Base-by-base conservation (phyloP, 108 stramenopile genomes). In the Cyclotella kingstonii region DNA sequence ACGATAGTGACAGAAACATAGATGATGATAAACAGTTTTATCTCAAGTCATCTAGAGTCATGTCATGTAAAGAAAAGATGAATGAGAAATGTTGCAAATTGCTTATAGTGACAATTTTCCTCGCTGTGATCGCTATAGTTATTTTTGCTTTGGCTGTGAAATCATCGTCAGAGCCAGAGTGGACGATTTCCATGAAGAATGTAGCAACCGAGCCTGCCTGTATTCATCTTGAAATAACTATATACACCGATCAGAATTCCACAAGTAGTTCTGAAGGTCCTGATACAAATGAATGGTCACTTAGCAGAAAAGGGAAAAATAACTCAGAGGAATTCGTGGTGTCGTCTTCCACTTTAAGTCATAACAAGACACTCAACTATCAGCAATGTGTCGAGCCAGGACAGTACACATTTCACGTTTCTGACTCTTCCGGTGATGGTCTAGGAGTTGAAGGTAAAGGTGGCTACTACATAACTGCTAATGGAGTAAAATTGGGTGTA, bases 311-410 rank as follows among this genome's bases (percentile, higher is more conserved):
- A 5, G 46, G 45, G 26, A 46, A 49, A 12, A 36, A 50, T 7
- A 28, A 40, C 17, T 12, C 44, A 2, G 42, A 21, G 0, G 31
- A 35, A 12, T 36, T 39, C 14, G 49, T 58, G 18, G 27, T 38
- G 0, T 45, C 42, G 36, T 25, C 22, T 14, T 29, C 45, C 0
- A 12, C 12, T 23, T 22, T 67, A 27, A 39, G 56, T 31, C 38
- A 47, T 7, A 46, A 67, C 22, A 33, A 29, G 19, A 18, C 38
- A 10, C 38, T 49, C 18, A 63, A 28, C n/a, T 62, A 56, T 55
- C 44, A 73, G 5, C 22, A 58, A 17, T 73, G 72, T 54, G 72
- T 73, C 18, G 29, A 65, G 39, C 64, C 64, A 26, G 72, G 72
- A 9, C 43, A 60, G 4, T 73, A 63, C 29, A 54, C 56, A 27